Evolutionary conservation across 2,329 filamentous ascomycete species (phyloP).

Genomic region (Rhynchosporium agropyri): DNA sequence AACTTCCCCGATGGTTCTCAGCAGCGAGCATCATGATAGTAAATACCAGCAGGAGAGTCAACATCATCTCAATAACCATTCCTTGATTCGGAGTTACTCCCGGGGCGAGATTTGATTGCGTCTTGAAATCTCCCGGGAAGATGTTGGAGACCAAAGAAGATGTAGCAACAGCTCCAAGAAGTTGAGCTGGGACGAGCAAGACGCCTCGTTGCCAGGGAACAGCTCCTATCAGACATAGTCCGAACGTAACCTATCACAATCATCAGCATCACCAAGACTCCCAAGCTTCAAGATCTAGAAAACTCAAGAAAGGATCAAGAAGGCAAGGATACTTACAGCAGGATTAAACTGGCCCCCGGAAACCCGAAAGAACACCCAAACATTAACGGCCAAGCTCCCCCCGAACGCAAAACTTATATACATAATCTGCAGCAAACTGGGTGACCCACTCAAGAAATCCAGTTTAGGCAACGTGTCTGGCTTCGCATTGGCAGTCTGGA

Average conservation of each 20-base stretch:
- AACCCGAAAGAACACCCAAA: conserved; percentile 60
- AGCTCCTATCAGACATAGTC: conserved; percentile 42
- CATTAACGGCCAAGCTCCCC: conserved; percentile 52
- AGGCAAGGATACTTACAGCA: conserved; percentile 27
- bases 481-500: conserved; percentile 28
- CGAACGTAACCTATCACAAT: conserved; percentile 41
- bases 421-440: conserved; percentile 43
- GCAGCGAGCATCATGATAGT: conserved; percentile 58
- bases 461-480: conserved; percentile 13
- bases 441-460: conserved; percentile 33
- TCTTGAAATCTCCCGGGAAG: conserved; percentile 48
- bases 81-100: conserved; percentile 47
- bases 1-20: conserved; percentile 74
- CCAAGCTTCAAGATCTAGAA: too few relatives aligned
- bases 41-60: conserved; percentile 50
- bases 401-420: conserved; percentile 38
- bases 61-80: conserved; percentile 51
- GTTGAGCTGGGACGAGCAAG: conserved; percentile 39
- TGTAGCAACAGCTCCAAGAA: conserved; percentile 41
- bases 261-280: conserved; percentile 12
- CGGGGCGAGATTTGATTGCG: conserved; percentile 46
- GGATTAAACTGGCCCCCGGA: conserved; percentile 47
- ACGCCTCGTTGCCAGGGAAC: conserved; percentile 38
- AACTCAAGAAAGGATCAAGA: too few relatives aligned
- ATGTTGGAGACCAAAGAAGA: conserved; percentile 46